Evolutionary conservation across 2,329 filamentous ascomycete species (phyloP).

Genomic region (Cladorrhinum sp.): DNA sequence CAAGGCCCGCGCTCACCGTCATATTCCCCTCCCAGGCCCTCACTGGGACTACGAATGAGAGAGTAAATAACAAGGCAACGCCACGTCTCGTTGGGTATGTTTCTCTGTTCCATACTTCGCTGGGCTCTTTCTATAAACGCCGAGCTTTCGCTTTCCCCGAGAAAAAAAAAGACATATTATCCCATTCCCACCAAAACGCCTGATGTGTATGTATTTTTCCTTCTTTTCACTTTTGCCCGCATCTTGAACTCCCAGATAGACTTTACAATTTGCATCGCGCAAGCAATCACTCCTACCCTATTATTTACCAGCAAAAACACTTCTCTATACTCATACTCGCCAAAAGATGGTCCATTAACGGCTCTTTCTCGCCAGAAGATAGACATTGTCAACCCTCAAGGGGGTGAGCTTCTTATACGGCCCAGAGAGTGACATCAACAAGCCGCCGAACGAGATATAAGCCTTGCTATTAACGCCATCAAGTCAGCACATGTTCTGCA

Average conservation of each 20-base stretch:
- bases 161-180: background rate
- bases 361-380: constrained; percentile 85
- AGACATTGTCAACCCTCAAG: constrained; percentile 87
- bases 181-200: constrained; percentile 24
- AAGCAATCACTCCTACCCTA: background rate
- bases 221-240: constrained; percentile 1
- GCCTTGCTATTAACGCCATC: constrained; percentile 64
- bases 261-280: background rate
- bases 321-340: background rate
- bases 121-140: background rate
- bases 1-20: constrained; percentile 69
- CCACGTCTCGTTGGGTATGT: constrained; percentile 22
- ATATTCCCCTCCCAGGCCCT: constrained; percentile 74
- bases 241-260: constrained; percentile 5
- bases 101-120: constrained; percentile 8
- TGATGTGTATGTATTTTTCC: background rate
- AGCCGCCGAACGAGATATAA: constrained; percentile 88
- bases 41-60: constrained; percentile 39
- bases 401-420: constrained; percentile 95
- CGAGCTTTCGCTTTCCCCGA: background rate
- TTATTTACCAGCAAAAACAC: background rate
- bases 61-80: background rate
- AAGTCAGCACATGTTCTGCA: background rate
- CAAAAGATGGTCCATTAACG: constrained; percentile 8
- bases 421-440: constrained; percentile 86